Evolutionary conservation across 176 grass and related monocot genomes (phyloP).

Genomic region (Secale cereale): DNA sequence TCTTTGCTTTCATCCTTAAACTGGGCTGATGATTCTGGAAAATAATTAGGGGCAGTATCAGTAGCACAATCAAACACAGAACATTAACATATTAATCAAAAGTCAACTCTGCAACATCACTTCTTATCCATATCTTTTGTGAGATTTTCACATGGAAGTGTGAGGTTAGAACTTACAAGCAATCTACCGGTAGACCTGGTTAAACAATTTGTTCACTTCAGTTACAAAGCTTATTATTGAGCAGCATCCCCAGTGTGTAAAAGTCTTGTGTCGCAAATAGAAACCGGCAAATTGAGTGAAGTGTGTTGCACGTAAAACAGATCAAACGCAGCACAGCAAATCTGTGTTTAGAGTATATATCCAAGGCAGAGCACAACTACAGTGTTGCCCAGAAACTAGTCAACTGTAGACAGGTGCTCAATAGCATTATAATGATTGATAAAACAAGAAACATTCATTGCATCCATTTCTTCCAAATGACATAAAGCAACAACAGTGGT

Average conservation of each 20-base stretch:
- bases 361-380: background rate
- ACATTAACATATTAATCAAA: background rate
- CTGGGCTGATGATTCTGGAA: slow-evolving; percentile 88
- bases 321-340: background rate
- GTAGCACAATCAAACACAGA: slow-evolving; percentile 25
- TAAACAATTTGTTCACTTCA: background rate
- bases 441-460: background rate
- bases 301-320: background rate
- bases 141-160: background rate
- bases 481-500: background rate
- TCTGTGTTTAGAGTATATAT: slow-evolving; percentile 1
- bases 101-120: slow-evolving; percentile 5
- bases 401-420: background rate
- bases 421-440: background rate
- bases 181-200: background rate
- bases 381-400: background rate
- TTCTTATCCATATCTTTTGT: background rate
- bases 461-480: slow-evolving; percentile 19
- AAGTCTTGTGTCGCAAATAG: background rate
- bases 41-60: slow-evolving; percentile 11
- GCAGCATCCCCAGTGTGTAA: slow-evolving; percentile 2
- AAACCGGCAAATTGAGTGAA: background rate
- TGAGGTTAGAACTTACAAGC: slow-evolving; percentile 8
- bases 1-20: slow-evolving; percentile 85
- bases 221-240: background rate